Percentiles rank a stretch among this genome's conserved stretches.
phyloP scores from a whole-genome alignment of 2,329 filamentous ascomycete species.

The Ploettnerulaceae sp. region DNA sequence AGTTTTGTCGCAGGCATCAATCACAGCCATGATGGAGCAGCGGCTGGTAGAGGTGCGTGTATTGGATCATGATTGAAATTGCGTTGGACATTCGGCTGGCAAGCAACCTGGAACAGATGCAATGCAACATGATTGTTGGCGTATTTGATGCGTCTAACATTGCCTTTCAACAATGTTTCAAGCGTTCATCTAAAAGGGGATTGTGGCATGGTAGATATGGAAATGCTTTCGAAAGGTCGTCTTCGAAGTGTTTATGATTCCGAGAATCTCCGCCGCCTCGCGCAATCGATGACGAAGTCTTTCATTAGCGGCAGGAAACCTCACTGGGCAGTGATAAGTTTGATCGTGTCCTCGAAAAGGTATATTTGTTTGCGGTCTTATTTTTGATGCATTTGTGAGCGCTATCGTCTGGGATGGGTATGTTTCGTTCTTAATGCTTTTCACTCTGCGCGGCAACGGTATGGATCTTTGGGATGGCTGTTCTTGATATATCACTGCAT shows the following conservation, averaged over 20 bases:
- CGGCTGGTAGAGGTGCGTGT: neutral
- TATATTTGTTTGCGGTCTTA: constrained; percentile 26
- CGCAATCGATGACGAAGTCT: too few species aligned
- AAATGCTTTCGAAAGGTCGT: too few species aligned
- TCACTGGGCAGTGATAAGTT: too few species aligned
- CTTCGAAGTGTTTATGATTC: constrained; percentile 2
- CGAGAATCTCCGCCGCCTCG: constrained; percentile 6
- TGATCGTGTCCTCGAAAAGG: constrained; percentile 12
- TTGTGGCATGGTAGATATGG: too few species aligned
- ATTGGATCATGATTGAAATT: neutral
- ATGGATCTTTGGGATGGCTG: constrained; percentile 8
- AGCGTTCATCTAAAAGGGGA: neutral
- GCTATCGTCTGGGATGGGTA: constrained; percentile 18
- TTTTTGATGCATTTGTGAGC: constrained; percentile 31
- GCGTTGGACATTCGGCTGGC: neutral
- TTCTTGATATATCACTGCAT: constrained; percentile 11
- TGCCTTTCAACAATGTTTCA: neutral
- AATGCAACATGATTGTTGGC: too few species aligned
- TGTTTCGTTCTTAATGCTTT: constrained; percentile 10
- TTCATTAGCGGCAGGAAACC: too few species aligned
- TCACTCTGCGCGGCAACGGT: constrained; percentile 2
- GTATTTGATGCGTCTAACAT: too few species aligned
- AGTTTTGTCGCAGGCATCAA: too few species aligned
- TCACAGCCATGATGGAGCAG: too few species aligned
- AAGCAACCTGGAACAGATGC: too few species aligned